Evolutionary conservation across 2,329 filamentous ascomycete genomes (phyloP), one percentile per base, ranked within the genome.

Genomic region (Colletotrichum ledebouriae): DNA sequence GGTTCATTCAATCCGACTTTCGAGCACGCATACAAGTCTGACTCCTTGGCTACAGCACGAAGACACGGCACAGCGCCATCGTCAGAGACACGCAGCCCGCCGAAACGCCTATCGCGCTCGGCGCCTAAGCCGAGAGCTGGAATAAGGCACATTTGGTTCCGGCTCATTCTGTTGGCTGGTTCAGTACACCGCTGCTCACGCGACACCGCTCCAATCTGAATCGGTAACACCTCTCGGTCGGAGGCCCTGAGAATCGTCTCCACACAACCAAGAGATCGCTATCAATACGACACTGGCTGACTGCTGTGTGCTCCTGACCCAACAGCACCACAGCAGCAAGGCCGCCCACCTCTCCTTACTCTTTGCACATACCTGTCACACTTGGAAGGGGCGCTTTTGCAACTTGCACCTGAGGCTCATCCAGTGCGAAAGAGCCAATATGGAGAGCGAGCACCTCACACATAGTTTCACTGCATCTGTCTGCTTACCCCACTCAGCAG

Each of bases 381-480:
- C 44, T 11, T 29, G 22, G n/a, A 52, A 52, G 20, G 25, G 22
- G 49, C 22, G n/a, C 56, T 34, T 29, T n/a, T 59, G 25, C 56
- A 13, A 50, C n/a, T 41, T 59, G 29, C 57, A 25, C 17, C 41
- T 15, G 7, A n/a, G n/a, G 33, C 10, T 20, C 25, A 34, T 33
- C 33, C 10, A 12, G 56, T 47, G 42, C 29, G n/a, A 9, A 9
- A 20, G 29, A 25, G n/a, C 17, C 37, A 29, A 56, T 22, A 34
- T 41, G n/a, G 33, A 25, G 37, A 41, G 53, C 44, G 59, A 57
- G 25, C 17, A 44, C 6, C 37, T 63, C 42, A 49, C 37, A 37
- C 58, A 59, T 61, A 66, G 65, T 66, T 66, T 67, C 62, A 67
- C 56, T 67, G 62, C 65, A 46, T 34, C 49, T 60, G 42, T 60